Conservation (phyloP, 2,329 filamentous ascomycete genomes). For the Mariannaea elegans region DNA sequence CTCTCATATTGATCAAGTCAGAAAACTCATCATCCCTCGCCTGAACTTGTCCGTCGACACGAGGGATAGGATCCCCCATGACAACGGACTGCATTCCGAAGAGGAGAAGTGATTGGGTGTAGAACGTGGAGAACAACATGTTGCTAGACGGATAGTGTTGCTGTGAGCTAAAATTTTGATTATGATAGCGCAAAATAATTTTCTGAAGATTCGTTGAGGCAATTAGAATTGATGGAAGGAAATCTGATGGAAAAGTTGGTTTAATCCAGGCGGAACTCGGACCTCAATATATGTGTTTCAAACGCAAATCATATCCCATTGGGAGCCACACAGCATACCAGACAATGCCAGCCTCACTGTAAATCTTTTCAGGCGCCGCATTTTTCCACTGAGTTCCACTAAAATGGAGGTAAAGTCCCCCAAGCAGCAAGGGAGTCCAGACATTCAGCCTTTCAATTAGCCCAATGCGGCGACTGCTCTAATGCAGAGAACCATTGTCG, state of each 20-base stretch:
- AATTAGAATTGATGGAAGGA: too few relatives aligned
- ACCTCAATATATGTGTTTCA: too few relatives aligned
- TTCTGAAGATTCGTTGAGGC: background rate
- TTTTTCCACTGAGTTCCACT: background rate
- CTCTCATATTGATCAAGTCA: background rate
- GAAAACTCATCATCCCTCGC: background rate
- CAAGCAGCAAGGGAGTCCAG: background rate
- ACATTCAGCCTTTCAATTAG: background rate
- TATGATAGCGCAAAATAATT: background rate
- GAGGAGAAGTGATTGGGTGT: constrained; percentile 9
- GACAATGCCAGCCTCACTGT: background rate
- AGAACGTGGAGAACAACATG: constrained; percentile 30
- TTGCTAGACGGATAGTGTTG: background rate
- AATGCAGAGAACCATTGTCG: too few relatives aligned
- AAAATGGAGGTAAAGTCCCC: background rate
- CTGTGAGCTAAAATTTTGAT: background rate
- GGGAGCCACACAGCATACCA: too few relatives aligned
- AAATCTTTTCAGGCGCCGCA: background rate
- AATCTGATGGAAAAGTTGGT: too few relatives aligned
- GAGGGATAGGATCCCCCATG: constrained; percentile 17
- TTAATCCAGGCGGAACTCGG: too few relatives aligned
- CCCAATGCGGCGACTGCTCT: background rate
- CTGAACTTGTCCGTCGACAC: background rate
- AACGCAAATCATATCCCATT: too few relatives aligned
- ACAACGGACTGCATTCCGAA: constrained; percentile 11